Evolutionary conservation across 1,139 yeast genomes (phyloP), one percentile per base, ranked within the genome.

Genomic region (Hemisphaericaspora xylanilytica): DNA sequence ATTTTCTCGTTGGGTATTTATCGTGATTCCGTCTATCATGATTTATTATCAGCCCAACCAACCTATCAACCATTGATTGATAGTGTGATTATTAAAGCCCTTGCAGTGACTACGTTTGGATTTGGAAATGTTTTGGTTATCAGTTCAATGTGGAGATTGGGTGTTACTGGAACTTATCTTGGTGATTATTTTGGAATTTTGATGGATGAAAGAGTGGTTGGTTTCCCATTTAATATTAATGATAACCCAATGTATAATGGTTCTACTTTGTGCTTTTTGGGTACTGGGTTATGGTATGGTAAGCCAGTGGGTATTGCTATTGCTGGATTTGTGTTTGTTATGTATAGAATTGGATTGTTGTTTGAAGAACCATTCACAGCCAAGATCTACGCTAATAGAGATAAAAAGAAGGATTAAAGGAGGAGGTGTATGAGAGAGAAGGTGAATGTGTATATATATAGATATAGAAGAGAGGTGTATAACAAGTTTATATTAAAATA

Each of bases 181-280:
- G 98, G 98, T 28, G 98, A 92, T 63, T 94, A 92, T 65, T 92
- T 92, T 63, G 98, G 98, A 1, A 90, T 92, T 54, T 75, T 92
- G 54, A 92, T 90, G 95, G 80, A 80, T 47, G 80, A 85, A 48
- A 76, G 95, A 56, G 96, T 92, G 45, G 84, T 94, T n/a, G 82
- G 85, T 1, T 92, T 92, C 73, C 98, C 98, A 16, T 92, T 92
- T 73, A 90, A 83, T 53, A 78, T 89, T 44, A 78, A 84, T 50
- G 84, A 87, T 56, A 92, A 92, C 61, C 98, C 98, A 45, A 92
- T 92, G 98, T 92, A 92, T 65, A 85, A 85, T 56, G 98, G 98
- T 16, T 85, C 95, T 6, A 78, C 92, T 20, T 68, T 92, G 51
- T 81, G 95, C 41, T 92, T 92, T 70, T 68, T 92, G 58, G 98